Evolutionary conservation across 495 filamentous ascomycete species (phyloP).

Genomic region (Xylaria curta): DNA sequence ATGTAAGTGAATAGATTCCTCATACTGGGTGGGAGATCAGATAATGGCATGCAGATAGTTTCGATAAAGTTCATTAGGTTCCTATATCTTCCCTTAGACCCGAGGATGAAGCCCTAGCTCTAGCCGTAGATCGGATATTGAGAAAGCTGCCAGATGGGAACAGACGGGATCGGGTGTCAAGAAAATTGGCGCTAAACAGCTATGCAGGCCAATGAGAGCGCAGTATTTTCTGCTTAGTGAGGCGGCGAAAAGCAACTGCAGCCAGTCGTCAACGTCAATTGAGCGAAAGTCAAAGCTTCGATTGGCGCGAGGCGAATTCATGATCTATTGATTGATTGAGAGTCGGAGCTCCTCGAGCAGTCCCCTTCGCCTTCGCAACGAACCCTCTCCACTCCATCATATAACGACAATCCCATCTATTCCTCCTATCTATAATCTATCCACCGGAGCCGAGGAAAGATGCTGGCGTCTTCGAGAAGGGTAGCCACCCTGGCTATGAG

Average conservation of each 20-base stretch:
- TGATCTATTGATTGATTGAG: conserved; percentile 32
- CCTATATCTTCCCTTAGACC: background rate
- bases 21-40: background rate
- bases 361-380: conserved; percentile 14
- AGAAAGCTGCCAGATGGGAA: background rate
- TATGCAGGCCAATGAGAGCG: conserved; percentile 32
- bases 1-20: background rate
- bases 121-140: background rate
- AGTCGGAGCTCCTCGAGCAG: conserved; percentile 26
- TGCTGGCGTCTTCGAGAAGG: conserved; percentile 70
- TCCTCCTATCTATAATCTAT: conserved; percentile 24
- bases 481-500: conserved; percentile 71
- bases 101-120: background rate
- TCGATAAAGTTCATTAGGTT: background rate
- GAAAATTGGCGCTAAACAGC: background rate
- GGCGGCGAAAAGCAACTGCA: conserved; percentile 36
- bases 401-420: background rate
- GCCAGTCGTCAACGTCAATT: conserved; percentile 38
- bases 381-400: conserved; percentile 39
- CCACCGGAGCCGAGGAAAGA: conserved; percentile 42
- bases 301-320: conserved; percentile 24
- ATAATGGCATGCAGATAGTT: background rate
- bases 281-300: conserved; percentile 19
- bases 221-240: conserved; percentile 42
- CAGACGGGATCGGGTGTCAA: background rate